These are phyloP conservation scores for Populus tremula DNA, from an alignment of 345 rosid species.

Conservation along the genomic window DNA sequence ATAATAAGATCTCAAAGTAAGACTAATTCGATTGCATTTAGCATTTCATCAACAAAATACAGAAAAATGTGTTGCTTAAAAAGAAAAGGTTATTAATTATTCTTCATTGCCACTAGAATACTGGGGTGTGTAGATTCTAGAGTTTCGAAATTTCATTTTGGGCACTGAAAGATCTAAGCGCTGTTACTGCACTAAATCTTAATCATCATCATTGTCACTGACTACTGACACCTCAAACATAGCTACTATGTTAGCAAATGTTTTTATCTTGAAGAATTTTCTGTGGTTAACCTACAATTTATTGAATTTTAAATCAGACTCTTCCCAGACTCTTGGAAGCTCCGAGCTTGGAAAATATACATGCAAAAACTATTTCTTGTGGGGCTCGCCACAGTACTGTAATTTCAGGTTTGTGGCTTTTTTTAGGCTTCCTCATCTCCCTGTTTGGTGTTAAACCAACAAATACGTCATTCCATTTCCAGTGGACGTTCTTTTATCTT, in stretches of 20 bases:
- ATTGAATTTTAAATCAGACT: slow-evolving; percentile 54
- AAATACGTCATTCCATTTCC: background rate
- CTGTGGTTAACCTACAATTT: slow-evolving; percentile 17
- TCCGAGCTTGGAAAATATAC: slow-evolving; percentile 62
- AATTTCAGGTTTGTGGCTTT: slow-evolving; percentile 49
- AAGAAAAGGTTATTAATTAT: background rate
- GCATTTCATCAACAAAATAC: background rate
- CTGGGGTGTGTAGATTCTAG: background rate
- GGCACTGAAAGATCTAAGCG: background rate
- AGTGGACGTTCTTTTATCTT: background rate
- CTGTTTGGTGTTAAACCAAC: background rate
- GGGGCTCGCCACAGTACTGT: slow-evolving; percentile 95
- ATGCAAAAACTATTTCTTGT: slow-evolving; percentile 65
- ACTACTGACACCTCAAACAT: background rate
- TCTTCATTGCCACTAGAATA: background rate
- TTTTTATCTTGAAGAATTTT: background rate
- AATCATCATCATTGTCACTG: background rate
- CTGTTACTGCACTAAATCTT: background rate
- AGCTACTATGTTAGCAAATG: background rate
- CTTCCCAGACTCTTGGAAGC: slow-evolving; percentile 85
- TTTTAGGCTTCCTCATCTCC: background rate
- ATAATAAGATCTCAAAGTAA: background rate
- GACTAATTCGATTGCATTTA: background rate
- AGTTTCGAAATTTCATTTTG: background rate
- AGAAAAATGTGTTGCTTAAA: too few species aligned